These are phyloP conservation scores for Talaromyces piceae DNA, from an alignment of 2,329 filamentous ascomycete genomes.

Conservation along the genomic window DNA sequence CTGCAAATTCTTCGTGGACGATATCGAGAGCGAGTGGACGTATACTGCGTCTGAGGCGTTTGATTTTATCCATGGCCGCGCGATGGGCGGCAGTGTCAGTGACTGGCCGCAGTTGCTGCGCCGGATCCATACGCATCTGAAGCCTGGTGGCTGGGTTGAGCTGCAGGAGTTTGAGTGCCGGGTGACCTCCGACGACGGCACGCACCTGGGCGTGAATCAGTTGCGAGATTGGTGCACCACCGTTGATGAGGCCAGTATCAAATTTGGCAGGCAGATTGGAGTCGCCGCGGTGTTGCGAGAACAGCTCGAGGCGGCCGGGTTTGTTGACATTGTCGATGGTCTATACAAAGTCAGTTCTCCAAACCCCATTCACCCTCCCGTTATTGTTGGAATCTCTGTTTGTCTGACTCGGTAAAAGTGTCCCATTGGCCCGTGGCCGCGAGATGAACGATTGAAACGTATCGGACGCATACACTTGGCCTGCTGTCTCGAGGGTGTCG, in stretches of 20 bases:
- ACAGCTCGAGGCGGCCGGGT: constrained; percentile 14
- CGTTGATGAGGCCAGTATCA: constrained; percentile 13
- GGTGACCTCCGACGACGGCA: constrained; percentile 13
- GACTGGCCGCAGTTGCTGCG: constrained; percentile 13
- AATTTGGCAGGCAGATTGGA: constrained; percentile 16
- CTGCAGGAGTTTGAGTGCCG: constrained; percentile 12
- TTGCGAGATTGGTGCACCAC: constrained; percentile 15
- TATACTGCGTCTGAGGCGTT: constrained; percentile 25
- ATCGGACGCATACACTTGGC: constrained; percentile 13
- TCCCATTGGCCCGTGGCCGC: constrained; percentile 12
- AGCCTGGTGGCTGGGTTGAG: constrained; percentile 14
- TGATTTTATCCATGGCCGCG: constrained; percentile 21
- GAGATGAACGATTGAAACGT: constrained; percentile 7
- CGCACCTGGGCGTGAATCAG: constrained; percentile 7
- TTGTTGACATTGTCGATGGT: constrained; percentile 15
- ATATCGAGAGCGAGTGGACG: constrained; percentile 20
- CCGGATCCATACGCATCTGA: constrained; percentile 11
- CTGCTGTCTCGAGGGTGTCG: constrained; percentile 15
- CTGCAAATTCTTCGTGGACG: constrained; percentile 34
- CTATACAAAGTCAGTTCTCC: constrained; percentile 7
- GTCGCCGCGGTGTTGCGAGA: constrained; percentile 18
- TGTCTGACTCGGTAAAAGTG: constrained; percentile 3
- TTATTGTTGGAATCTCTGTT: background rate
- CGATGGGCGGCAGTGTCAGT: constrained; percentile 18
- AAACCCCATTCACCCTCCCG: background rate